phyloP scores from a whole-genome alignment of 306 rosid genomes.

The Sicyos baderoa region DNA sequence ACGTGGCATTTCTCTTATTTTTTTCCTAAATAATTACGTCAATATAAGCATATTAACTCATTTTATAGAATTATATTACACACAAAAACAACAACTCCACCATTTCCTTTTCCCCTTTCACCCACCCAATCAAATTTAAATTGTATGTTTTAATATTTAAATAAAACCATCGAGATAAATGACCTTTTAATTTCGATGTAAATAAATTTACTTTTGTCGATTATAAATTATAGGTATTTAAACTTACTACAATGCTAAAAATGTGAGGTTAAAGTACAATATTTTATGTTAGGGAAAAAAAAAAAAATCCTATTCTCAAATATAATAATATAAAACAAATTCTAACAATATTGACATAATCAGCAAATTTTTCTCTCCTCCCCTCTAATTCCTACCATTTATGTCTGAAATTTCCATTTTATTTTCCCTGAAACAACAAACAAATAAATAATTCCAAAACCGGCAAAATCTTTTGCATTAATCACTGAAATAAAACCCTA shows the following conservation, averaged over 20 bases:
- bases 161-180: no score
- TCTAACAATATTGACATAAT: background rate
- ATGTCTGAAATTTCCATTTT: background rate
- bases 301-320: background rate
- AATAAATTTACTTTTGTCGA: no score
- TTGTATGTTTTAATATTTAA: no score
- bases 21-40: background rate
- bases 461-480: constrained; percentile 12
- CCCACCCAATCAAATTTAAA: no score
- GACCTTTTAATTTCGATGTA: no score
- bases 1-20: background rate
- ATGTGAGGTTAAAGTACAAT: background rate
- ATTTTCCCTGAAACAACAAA: background rate
- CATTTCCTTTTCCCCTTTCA: background rate
- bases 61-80: background rate
- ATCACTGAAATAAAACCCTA: constrained; percentile 57
- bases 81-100: background rate
- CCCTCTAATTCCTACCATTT: background rate
- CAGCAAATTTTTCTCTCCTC: background rate
- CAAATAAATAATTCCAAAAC: background rate
- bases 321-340: background rate
- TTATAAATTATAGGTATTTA: no score
- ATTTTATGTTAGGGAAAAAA: background rate
- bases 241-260: background rate
- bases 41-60: background rate